Conservation (phyloP, 345 rosid species). For the Gossypium longicalyx region DNA sequence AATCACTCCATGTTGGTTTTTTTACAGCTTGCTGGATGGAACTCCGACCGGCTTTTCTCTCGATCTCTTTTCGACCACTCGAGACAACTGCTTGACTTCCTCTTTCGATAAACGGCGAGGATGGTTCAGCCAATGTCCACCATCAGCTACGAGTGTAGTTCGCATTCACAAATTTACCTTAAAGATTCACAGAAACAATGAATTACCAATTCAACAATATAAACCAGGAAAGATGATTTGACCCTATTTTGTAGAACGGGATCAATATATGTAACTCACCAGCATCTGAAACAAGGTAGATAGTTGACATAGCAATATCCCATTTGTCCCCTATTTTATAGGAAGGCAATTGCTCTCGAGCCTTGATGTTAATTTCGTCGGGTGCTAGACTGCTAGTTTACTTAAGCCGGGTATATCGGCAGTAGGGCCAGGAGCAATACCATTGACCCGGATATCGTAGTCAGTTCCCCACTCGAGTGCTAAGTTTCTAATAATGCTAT, state of each 20-base stretch:
- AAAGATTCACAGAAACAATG: not conserved
- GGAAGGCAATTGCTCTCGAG: conserved; percentile 40
- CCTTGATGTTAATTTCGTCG: not conserved
- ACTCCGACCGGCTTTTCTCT: not conserved
- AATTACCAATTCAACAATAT: too few species aligned
- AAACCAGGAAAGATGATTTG: too few species aligned
- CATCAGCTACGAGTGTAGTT: not conserved
- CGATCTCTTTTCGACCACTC: too few species aligned
- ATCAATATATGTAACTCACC: conserved; percentile 33
- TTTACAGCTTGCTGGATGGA: not conserved
- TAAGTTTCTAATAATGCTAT: conserved; percentile 52
- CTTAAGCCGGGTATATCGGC: conserved; percentile 75
- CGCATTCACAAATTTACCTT: not conserved
- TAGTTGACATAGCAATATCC: conserved; percentile 82
- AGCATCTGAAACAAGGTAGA: conserved; percentile 60
- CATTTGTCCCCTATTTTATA: conserved; percentile 69
- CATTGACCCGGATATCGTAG: conserved; percentile 43
- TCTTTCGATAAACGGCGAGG: not conserved
- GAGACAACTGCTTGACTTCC: not conserved
- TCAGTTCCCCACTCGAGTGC: conserved; percentile 84
- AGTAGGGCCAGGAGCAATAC: conserved; percentile 31
- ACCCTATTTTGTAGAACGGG: not conserved
- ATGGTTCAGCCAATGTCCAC: not conserved
- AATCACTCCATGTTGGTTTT: not conserved
- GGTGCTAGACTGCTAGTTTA: conserved; percentile 41